phyloP scores from a whole-genome alignment of 768 basidiomycete genomes.

The Boletales sp. region DNA sequence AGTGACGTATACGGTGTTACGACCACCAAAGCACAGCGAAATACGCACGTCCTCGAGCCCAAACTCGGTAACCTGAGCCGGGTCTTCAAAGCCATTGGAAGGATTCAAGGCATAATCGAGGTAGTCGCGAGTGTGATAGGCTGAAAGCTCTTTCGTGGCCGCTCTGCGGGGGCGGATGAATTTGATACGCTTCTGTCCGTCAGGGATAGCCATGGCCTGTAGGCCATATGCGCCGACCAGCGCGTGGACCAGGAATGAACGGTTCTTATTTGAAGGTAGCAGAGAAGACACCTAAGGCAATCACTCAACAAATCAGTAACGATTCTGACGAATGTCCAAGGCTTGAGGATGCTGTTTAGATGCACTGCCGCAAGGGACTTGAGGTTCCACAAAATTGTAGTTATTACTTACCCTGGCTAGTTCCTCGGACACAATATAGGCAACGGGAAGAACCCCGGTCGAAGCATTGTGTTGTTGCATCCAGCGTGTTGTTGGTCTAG shows the following conservation, averaged over 20 bases:
- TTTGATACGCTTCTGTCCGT: conserved; percentile 29
- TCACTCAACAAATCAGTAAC: too few relatives aligned
- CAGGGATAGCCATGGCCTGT: conserved; percentile 31
- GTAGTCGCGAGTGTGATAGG: conserved; percentile 72
- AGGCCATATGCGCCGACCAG: conserved; percentile 53
- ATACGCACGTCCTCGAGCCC: conserved; percentile 57
- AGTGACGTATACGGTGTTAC: conserved; percentile 1
- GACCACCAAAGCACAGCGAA: background rate
- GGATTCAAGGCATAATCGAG: conserved; percentile 54
- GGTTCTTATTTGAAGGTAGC: conserved; percentile 66
- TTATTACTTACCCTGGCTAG: conserved; percentile 43
- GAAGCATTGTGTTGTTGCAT: conserved; percentile 10
- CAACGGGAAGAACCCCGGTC: conserved; percentile 23
- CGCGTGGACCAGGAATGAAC: conserved; percentile 65
- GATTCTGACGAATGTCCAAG: too few relatives aligned
- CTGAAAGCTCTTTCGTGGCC: conserved; percentile 50
- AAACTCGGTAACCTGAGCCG: conserved; percentile 35
- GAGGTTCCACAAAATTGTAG: too few relatives aligned
- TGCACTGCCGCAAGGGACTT: too few relatives aligned
- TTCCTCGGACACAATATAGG: conserved; percentile 57
- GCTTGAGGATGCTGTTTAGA: too few relatives aligned
- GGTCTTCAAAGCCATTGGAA: conserved; percentile 22
- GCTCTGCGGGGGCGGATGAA: conserved; percentile 56
- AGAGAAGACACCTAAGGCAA: conserved; percentile 42
- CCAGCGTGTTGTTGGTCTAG: background rate